Conservation (phyloP, 2,329 filamentous ascomycete species). For the Xylaria sp. region DNA sequence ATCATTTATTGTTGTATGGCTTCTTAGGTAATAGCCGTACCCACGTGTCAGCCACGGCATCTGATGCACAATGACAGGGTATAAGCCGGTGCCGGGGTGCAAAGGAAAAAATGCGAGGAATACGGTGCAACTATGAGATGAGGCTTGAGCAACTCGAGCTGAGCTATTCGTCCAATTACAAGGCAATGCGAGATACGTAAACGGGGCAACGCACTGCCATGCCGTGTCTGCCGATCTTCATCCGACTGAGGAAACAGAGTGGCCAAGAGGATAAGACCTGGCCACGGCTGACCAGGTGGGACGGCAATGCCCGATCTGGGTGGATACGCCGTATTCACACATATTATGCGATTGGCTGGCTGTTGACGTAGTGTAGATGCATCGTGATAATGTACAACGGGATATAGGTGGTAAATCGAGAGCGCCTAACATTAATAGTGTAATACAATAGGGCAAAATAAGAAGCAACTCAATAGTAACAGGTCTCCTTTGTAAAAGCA, state of each 20-base stretch:
- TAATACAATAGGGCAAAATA: too few relatives aligned
- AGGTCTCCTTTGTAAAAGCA: not conserved
- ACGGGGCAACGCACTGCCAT: conserved; percentile 20
- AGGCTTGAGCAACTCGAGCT: not conserved
- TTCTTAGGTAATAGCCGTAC: not conserved
- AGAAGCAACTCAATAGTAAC: not conserved
- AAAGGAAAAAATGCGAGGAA: conserved; percentile 23
- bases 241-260: conserved; percentile 15
- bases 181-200: conserved; percentile 21
- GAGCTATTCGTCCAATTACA: conserved; percentile 16
- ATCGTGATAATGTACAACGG: not conserved
- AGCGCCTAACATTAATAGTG: not conserved
- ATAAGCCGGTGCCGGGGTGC: not conserved
- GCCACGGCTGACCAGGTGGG: not conserved
- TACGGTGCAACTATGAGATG: conserved; percentile 12
- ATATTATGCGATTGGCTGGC: conserved; percentile 22
- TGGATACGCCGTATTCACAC: conserved; percentile 18
- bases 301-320: not conserved
- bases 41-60: conserved; percentile 2
- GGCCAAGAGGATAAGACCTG: conserved; percentile 29
- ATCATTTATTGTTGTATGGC: conserved; percentile 6
- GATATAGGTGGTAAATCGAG: not conserved
- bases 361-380: not conserved
- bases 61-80: not conserved
- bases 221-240: conserved; percentile 10